Conservation (phyloP, 495 filamentous ascomycete genomes). For the Podospora bellae-mahoneyi region DNA sequence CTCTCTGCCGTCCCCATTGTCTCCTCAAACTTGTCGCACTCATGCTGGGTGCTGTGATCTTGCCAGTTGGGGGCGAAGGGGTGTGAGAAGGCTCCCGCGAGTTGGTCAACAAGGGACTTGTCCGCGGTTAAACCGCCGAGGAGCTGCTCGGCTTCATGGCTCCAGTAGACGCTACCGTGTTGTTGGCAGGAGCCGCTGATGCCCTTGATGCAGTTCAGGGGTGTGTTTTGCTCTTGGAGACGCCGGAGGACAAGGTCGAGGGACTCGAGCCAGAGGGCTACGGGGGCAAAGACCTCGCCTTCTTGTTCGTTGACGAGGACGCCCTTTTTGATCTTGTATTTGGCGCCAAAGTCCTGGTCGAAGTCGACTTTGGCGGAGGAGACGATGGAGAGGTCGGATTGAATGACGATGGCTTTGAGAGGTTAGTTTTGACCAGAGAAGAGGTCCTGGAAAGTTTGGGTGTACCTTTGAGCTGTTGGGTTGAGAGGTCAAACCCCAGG, state of each 20-base stretch:
- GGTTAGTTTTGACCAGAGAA: conserved; percentile 6
- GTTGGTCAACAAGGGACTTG: conserved; percentile 63
- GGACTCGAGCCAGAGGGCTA: conserved; percentile 92
- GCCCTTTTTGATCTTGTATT: conserved; percentile 84
- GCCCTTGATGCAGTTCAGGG: conserved; percentile 72
- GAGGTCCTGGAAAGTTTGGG: conserved; percentile 7
- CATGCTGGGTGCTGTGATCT: conserved; percentile 85
- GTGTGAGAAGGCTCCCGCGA: conserved; percentile 73
- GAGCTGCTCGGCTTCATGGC: conserved; percentile 60
- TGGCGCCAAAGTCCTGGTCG: conserved; percentile 64
- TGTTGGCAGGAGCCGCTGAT: conserved; percentile 93
- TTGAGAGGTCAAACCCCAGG: conserved; percentile 92
- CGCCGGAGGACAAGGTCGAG: conserved; percentile 76
- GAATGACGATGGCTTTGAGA: conserved; percentile 66
- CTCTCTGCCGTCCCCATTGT: conserved; percentile 60
- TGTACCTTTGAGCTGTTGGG: conserved; percentile 87
- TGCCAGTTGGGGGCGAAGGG: conserved; percentile 96
- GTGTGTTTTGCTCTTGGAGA: conserved; percentile 69
- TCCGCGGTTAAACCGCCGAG: conserved; percentile 58
- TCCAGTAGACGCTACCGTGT: conserved; percentile 95
- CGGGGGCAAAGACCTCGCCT: conserved; percentile 85
- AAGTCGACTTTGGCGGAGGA: conserved; percentile 75
- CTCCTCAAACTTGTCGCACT: conserved; percentile 85
- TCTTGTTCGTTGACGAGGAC: conserved; percentile 76
- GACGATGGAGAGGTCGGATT: conserved; percentile 71